Evolutionary conservation across 768 basidiomycete species (phyloP), one percentile per base, ranked within the genome.

Genomic region (Asterophora parasitica): DNA sequence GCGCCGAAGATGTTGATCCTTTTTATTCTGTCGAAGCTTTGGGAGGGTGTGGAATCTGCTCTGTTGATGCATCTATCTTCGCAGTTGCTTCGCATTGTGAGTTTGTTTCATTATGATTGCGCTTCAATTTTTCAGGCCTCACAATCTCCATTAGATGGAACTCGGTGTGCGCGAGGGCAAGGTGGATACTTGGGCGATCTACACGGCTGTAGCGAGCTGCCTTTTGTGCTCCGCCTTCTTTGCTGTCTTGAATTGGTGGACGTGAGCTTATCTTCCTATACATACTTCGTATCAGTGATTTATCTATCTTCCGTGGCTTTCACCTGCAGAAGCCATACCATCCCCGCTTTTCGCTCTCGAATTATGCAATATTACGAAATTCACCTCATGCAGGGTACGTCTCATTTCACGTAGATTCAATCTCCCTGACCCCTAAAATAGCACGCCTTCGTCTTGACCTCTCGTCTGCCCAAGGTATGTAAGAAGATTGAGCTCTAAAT

Each of bases 1-100:
- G 48, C 58, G 8, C 62, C 55, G 0, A 31, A 37, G 1, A 40
- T 65, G 31, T 52, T 64, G n/a, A 30, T 52, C 15, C n/a, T 60
- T 7, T 61, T 53, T 26, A 2, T 61, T 7, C 20, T 63, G 5
- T 55, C 52, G 9, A 52, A 61, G 13, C 50, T 63, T 3, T 68
- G 62, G 61, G 28, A 27, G 7, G 55, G 62, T 0, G 20, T 62
- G 1, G 59, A 64, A 40, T 44, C 57, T 4, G 60, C 62, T 4
- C 38, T 68, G 2, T 34, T 61, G 39, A 54, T 62, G 52, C 53
- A 64, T 39, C 44, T 67, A 10, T 60, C 61, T 1, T 58, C 58
- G 15, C 35, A 37, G 7, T 33, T 65, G 11, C 50, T 65, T 9
- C 37, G 50, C 28, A 58, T 55, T n/a, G 61, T 63, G 34, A 12